Evolutionary conservation across 345 rosid genomes (phyloP), one percentile per base, ranked within the genome.

Genomic region (Schrenkiella parvula): DNA sequence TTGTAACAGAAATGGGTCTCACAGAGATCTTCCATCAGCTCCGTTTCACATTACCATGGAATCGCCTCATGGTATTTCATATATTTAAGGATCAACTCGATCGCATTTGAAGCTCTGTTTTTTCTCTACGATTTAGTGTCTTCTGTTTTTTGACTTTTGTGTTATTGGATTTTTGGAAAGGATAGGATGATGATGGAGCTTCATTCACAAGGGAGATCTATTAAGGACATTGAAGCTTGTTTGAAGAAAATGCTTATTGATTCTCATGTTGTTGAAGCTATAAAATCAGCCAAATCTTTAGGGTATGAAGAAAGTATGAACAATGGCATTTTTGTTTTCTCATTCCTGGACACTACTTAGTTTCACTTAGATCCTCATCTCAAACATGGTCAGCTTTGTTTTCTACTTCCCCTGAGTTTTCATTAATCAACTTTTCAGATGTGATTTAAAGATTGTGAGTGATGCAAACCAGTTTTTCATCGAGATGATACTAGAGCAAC

Each of bases 171-270:
- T 12, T 29, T 3, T 50, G 4, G 50, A 68, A 71, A 92, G 98
- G 93, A 89, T 79, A 84, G 91, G 82, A 84, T 92, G 96, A 85
- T 92, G 98, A 48, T 9, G 78, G 96, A 92, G 85, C 79, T 92
- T 35, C 88, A 89, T 43, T 80, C 82, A 19, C 95, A 71, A 72
- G 98, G 91, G 31, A 85, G 79, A 73, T 76, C 89, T 2, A 73
- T 71, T 18, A 73, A 74, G 8, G 96, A 89, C 56, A 85, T 92
- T 66, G 83, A 79, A 42, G 74, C 79, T 44, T 92, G 95, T 72
- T 73, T 92, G 79, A 80, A 11, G 47, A 79, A 56, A 64, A 82
- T 72, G 59, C 92, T 85, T 1, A 21, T 87, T 46, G 82, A 84
- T 75, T 80, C 90, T 3, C 77, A 64, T 5, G 60, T 83, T 2